phyloP scores from a whole-genome alignment of 1,284 basidiomycete genomes.

The Schizophyllum commune region DNA sequence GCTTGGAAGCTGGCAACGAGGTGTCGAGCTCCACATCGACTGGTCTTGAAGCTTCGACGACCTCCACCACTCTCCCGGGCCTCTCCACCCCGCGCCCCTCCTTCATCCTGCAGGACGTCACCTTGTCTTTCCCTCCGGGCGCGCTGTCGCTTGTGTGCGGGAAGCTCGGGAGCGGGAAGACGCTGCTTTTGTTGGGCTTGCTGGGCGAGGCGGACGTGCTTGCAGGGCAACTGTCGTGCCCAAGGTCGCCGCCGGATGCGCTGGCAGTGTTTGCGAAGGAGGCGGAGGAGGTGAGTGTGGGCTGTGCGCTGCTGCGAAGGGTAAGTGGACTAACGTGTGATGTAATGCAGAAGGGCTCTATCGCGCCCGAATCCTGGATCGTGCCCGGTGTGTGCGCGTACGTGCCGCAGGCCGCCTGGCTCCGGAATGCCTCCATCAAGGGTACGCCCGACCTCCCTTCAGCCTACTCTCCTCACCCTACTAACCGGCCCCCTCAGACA shows the following conservation, averaged over 20 bases:
- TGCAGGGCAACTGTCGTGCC: conserved; percentile 72
- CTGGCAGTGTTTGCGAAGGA: conserved; percentile 49
- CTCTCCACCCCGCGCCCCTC: conserved; percentile 69
- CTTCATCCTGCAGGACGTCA: conserved; percentile 79
- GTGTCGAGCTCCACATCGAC: neutral
- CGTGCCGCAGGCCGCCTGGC: conserved; percentile 87
- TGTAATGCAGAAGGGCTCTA: neutral
- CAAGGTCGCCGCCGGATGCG: conserved; percentile 76
- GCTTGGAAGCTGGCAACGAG: too few relatives aligned
- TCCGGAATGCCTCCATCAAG: conserved; percentile 89
- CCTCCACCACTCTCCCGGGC: conserved; percentile 37
- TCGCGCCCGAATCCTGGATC: conserved; percentile 56
- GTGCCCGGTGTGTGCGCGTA: conserved; percentile 77
- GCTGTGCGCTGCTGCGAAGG: conserved; percentile 29
- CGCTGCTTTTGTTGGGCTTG: conserved; percentile 70
- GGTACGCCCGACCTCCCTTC: conserved; percentile 28
- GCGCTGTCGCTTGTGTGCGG: conserved; percentile 81
- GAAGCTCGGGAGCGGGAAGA: conserved; percentile 78
- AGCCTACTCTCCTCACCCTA: neutral
- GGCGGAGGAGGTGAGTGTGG: neutral
- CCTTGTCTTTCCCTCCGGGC: conserved; percentile 70
- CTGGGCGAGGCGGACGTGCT: conserved; percentile 87
- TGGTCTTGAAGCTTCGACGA: neutral
- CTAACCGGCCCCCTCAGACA: conserved; percentile 45
- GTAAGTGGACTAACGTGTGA: too few relatives aligned